Percentiles rank a stretch among this genome's conserved stretches.
Conservation (phyloP, 2,329 filamentous ascomycete genomes). For the Cytospora schulzeri region DNA sequence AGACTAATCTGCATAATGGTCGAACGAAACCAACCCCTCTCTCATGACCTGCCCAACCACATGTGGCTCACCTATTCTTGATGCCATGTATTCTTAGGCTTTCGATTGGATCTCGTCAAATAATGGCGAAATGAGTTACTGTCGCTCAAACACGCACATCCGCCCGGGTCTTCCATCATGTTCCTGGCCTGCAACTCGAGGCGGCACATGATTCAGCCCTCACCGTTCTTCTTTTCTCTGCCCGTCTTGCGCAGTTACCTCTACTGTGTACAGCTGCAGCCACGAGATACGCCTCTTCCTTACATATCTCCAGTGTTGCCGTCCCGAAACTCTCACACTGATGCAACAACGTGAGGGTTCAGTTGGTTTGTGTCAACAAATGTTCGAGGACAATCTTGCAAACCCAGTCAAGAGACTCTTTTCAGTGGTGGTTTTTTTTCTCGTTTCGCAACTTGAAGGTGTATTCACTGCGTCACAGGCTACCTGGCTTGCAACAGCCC, state of each 20-base stretch:
- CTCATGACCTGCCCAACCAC: neutral
- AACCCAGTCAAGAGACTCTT: neutral
- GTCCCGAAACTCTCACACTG: conserved; percentile 4
- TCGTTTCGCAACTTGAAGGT: neutral
- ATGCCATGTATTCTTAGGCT: neutral
- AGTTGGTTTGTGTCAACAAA: conserved; percentile 9
- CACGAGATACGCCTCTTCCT: conserved; percentile 5
- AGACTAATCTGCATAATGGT: neutral
- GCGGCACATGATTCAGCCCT: conserved; percentile 3
- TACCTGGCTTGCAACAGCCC: neutral
- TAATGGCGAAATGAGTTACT: neutral
- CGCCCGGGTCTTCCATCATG: neutral
- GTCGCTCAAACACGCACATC: neutral
- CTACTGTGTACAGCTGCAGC: conserved; percentile 9
- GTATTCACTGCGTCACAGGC: neutral
- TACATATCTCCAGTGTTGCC: conserved; percentile 7
- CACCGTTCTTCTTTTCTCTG: conserved; percentile 6
- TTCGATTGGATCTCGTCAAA: neutral
- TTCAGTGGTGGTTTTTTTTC: too few species aligned
- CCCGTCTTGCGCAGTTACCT: conserved; percentile 5
- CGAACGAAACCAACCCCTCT: neutral
- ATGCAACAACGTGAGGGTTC: conserved; percentile 9
- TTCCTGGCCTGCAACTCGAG: neutral
- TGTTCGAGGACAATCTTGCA: neutral
- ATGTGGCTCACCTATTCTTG: neutral